These are phyloP conservation scores for Buddleja alternifolia DNA, from an alignment of 257 asterid genomes.

Conservation along the genomic window DNA sequence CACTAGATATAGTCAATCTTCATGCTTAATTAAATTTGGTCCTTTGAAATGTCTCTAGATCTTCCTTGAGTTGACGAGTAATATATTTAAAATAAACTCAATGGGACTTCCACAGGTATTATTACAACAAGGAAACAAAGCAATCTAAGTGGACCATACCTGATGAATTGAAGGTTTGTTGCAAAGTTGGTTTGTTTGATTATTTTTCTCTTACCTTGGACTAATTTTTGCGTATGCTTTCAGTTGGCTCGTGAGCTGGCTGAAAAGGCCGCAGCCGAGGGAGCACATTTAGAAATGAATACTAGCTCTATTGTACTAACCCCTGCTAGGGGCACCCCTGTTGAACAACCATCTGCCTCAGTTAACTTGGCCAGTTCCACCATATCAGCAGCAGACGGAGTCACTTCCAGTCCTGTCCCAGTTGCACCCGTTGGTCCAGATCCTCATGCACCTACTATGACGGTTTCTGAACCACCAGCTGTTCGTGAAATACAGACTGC, in stretches of 20 bases:
- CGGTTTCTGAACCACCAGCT: slow-evolving; percentile 59
- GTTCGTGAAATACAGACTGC: slow-evolving; percentile 48
- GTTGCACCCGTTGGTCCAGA: slow-evolving; percentile 55
- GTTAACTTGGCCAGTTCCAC: slow-evolving; percentile 49
- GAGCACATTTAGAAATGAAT: slow-evolving; percentile 47
- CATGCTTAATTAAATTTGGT: background rate
- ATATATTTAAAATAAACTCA: slow-evolving; percentile 19
- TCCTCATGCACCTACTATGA: slow-evolving; percentile 48
- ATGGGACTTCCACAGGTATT: slow-evolving; percentile 63
- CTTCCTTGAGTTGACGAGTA: slow-evolving; percentile 20
- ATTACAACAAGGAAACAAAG: slow-evolving; percentile 94
- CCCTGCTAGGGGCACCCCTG: slow-evolving; percentile 44
- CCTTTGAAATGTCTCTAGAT: slow-evolving; percentile 9
- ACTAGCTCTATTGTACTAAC: slow-evolving; percentile 43
- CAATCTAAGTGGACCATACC: slow-evolving; percentile 97
- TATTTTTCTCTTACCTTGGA: slow-evolving; percentile 21
- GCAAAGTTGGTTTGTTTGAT: slow-evolving; percentile 5
- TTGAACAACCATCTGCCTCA: slow-evolving; percentile 54
- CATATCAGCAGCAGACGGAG: slow-evolving; percentile 46
- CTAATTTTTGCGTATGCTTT: slow-evolving; percentile 41
- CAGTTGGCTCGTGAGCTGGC: slow-evolving; percentile 96
- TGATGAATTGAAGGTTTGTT: slow-evolving; percentile 83
- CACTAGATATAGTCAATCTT: background rate
- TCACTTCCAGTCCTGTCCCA: slow-evolving; percentile 58
- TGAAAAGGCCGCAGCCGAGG: slow-evolving; percentile 65